Percentiles rank a stretch among this genome's conserved stretches.
phyloP scores from a whole-genome alignment of 2,329 filamentous ascomycete genomes.

The Colletotrichum destructivum region DNA sequence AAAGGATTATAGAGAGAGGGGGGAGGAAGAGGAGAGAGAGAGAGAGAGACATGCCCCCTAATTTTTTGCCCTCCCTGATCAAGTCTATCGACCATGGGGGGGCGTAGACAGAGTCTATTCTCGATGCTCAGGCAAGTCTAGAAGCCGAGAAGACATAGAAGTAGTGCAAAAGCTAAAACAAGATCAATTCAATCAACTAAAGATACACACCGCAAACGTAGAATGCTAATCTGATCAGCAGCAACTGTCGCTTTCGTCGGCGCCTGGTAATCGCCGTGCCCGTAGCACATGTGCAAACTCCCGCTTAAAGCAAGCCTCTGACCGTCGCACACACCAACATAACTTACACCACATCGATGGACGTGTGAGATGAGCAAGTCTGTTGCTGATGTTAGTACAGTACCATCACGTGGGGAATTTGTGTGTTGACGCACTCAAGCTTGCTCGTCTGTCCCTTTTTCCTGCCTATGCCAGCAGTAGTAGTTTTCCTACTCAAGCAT shows the following conservation, averaged over 20 bases:
- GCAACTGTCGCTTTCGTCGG: conserved; percentile 12
- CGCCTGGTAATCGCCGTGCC: conserved; percentile 24
- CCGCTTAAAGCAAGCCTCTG: conserved; percentile 18
- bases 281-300: conserved; percentile 13
- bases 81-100: no score
- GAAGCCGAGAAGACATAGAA: background rate
- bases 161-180: no score
- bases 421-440: background rate
- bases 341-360: conserved; percentile 26
- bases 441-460: background rate
- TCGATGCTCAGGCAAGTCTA: background rate
- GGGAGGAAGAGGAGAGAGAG: no score
- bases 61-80: no score
- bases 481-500: background rate
- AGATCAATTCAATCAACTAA: conserved; percentile 1
- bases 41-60: no score
- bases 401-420: background rate
- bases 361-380: background rate
- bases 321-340: conserved; percentile 5
- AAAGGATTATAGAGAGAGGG: no score
- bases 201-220: background rate
- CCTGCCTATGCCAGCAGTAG: background rate
- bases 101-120: background rate
- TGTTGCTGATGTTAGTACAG: background rate
- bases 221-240: background rate